Evolutionary conservation across 805 yeast genomes (phyloP), one percentile per base, ranked within the genome.

Genomic region (Nakazawaea laoshanensis): DNA sequence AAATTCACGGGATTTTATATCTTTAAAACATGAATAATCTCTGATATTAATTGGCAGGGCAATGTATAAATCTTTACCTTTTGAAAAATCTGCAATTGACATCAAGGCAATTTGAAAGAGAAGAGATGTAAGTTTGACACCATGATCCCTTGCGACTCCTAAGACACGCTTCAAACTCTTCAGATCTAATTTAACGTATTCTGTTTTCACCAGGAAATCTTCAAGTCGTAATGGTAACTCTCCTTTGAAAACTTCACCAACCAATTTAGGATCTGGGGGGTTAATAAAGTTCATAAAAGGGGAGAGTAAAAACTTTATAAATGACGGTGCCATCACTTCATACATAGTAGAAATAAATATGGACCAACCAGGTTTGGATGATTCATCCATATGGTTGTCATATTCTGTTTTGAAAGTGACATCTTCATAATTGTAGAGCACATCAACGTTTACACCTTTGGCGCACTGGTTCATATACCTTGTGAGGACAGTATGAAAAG

Each of bases 401-500:
- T 15, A 27, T 4, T 10, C 15, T 10, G 2, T 27, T 21, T 7
- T 7, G 5, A n/a, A 7, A 5, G 17, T n/a, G 12, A 39, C 43
- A 31, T 37, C 30, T 27, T 35, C 34, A 2, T 39, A 37, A 24
- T 37, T 5, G 19, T 20, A 17, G 20, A 39, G 9, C 13, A 6
- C 26, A 30, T 27, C 4, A 39, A 10, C 24, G 27, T 27, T 29
- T 16, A 13, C 37, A 9, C 25, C 40, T 26, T 11, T 38, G 36
- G n/a, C n/a, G n/a, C 24, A 26, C 21, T 33, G 19, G 18, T 17
- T 40, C 35, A 45, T 27, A 24, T 43, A 45, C 14, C 37, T 27
- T 10, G 43, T 28, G 18, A 58, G 45, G 17, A 50, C 47, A 13
- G 42, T 36, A 27, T 55, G 61, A 39, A 60, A 55, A 27, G 41